Percentiles rank a stretch among this genome's conserved stretches.
phyloP scores from a whole-genome alignment of 2,329 filamentous ascomycete genomes.

The Diaporthe vexans region DNA sequence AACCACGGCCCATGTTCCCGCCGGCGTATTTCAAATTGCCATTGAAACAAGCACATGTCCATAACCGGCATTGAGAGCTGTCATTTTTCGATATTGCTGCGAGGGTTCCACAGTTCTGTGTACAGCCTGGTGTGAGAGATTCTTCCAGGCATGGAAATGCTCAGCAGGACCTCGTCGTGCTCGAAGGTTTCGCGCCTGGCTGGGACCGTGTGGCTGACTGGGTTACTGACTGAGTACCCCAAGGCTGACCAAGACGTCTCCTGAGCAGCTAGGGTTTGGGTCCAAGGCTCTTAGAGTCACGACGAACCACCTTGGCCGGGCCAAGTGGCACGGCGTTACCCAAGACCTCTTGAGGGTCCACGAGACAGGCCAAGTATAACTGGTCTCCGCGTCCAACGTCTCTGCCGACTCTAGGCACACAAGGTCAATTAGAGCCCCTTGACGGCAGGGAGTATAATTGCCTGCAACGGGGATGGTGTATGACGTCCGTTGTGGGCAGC shows the following conservation, averaged over 20 bases:
- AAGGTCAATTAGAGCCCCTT: not conserved
- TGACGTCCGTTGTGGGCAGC: not conserved
- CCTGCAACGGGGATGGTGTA: not conserved
- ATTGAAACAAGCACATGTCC: slow-evolving; percentile 24
- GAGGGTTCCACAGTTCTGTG: not conserved
- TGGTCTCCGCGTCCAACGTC: not conserved
- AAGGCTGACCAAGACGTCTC: not conserved
- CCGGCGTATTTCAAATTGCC: slow-evolving; percentile 33
- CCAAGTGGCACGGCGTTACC: slow-evolving; percentile 25
- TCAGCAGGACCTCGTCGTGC: not conserved
- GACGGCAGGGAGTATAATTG: not conserved
- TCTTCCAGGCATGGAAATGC: not conserved
- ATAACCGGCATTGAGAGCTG: not conserved
- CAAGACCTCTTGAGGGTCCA: slow-evolving; percentile 1
- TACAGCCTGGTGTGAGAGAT: not conserved
- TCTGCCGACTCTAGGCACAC: not conserved
- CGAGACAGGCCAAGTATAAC: slow-evolving; percentile 16
- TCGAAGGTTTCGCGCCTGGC: not conserved
- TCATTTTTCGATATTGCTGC: not conserved
- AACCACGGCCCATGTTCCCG: slow-evolving; percentile 22
- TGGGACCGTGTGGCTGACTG: not conserved
- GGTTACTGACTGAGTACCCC: not conserved
- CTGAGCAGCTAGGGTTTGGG: not conserved
- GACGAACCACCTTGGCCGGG: slow-evolving; percentile 29
- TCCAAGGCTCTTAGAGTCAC: slow-evolving; percentile 17